A percentile compares a stretch with the other conserved stretches of the same genome.
These are phyloP conservation scores for Aspergillus sp. DNA, from an alignment of 2,329 filamentous ascomycete species.

Conservation along the genomic window DNA sequence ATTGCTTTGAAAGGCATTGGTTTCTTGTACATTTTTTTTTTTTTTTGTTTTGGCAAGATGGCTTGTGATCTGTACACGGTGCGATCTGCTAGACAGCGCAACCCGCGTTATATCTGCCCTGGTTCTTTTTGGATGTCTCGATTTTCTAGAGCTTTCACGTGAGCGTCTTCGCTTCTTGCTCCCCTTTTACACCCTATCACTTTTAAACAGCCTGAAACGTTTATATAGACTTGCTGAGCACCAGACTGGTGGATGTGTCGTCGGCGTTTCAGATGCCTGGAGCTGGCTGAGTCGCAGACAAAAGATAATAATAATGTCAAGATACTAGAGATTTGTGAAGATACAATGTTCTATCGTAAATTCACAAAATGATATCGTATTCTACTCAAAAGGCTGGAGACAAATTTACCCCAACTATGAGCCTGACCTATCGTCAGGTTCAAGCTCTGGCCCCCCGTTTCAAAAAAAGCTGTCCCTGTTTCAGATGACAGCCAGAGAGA, in stretches of 20 bases:
- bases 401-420: background rate
- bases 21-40: conserved; percentile 21
- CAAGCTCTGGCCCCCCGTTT: background rate
- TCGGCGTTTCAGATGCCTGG: conserved; percentile 20
- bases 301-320: conserved; percentile 13
- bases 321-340: background rate
- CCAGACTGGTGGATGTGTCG: conserved; percentile 17
- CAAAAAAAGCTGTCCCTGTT: background rate
- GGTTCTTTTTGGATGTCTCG: conserved; percentile 18
- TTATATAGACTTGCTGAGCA: conserved; percentile 26
- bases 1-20: conserved; percentile 21
- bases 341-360: too few relatives aligned
- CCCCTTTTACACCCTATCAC: conserved; percentile 5
- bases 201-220: conserved; percentile 8
- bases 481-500: background rate
- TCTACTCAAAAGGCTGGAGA: background rate
- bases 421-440: background rate
- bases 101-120: conserved; percentile 14
- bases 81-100: conserved; percentile 18
- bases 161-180: conserved; percentile 9
- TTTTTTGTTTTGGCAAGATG: conserved; percentile 20
- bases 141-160: conserved; percentile 14
- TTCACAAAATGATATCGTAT: too few relatives aligned
- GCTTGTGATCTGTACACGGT: conserved; percentile 18
- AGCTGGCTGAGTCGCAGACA: conserved; percentile 17